Conservation (phyloP, 148 eudicot genomes). For the Nepenthes mirabilis region DNA sequence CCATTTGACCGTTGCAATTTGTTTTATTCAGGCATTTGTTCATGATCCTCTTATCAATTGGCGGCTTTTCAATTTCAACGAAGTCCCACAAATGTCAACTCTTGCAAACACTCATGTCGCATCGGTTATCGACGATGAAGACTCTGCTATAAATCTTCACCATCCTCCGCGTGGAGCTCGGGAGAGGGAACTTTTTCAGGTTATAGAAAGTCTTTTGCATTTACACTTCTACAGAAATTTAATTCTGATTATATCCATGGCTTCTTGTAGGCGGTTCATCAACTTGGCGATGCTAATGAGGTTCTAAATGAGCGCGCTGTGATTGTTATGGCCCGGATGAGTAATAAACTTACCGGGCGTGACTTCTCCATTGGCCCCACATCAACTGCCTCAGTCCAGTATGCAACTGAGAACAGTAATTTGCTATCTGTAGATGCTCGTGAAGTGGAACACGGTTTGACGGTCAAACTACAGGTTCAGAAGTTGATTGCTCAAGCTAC, state of each 20-base stretch:
- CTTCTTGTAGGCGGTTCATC: constrained; percentile 70
- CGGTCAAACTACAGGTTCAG: constrained; percentile 91
- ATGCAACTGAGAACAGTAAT: constrained; percentile 44
- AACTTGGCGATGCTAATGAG: constrained; percentile 96
- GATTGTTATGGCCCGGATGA: constrained; percentile 95
- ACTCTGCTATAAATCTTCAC: constrained; percentile 39
- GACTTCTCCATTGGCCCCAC: constrained; percentile 61
- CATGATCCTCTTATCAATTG: constrained; percentile 97
- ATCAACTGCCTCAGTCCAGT: constrained; percentile 38
- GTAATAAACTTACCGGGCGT: constrained; percentile 93
- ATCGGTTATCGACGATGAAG: constrained; percentile 57
- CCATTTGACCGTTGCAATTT: not conserved
- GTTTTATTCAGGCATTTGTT: constrained; percentile 69
- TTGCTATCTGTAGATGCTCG: constrained; percentile 55
- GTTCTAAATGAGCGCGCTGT: constrained; percentile 94
- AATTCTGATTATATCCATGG: constrained; percentile 1
- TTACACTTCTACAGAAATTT: not conserved
- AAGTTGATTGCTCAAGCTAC: constrained; percentile 92
- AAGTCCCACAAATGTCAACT: constrained; percentile 82
- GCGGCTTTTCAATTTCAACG: constrained; percentile 96
- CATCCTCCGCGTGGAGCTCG: constrained; percentile 95
- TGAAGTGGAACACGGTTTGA: constrained; percentile 86
- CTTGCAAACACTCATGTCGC: constrained; percentile 44
- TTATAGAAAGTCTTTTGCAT: constrained; percentile 7
- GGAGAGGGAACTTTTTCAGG: constrained; percentile 94